These are phyloP conservation scores for Pyronema omphalodes DNA, from an alignment of 495 filamentous ascomycete genomes.

Conservation along the genomic window DNA sequence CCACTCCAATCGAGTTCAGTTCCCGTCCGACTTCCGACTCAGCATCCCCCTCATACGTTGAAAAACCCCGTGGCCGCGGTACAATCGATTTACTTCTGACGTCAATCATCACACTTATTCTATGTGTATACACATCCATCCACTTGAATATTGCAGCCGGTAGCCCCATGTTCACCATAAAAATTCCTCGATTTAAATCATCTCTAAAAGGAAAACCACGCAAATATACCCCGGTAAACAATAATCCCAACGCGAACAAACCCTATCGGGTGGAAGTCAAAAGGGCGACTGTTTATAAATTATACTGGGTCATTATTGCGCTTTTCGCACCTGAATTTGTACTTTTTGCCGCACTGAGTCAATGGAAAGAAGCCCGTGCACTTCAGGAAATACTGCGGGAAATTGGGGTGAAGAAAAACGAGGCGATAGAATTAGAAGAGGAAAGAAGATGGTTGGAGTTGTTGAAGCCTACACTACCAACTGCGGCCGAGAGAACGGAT, in stretches of 20 bases:
- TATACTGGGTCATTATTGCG: neutral
- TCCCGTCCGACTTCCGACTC: too few relatives aligned
- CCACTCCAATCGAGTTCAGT: too few relatives aligned
- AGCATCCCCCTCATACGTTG: neutral
- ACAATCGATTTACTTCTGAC: neutral
- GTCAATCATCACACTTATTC: neutral
- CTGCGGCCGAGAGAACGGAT: neutral
- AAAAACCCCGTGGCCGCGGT: neutral
- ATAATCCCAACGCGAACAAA: too few relatives aligned
- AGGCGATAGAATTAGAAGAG: too few relatives aligned
- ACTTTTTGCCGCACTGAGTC: neutral
- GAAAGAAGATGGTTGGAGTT: too few relatives aligned
- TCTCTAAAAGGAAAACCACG: too few relatives aligned
- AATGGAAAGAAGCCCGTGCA: neutral
- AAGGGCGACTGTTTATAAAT: neutral
- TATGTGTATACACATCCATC: neutral
- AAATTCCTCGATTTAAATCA: too few relatives aligned
- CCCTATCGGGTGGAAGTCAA: neutral
- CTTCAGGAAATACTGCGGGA: neutral
- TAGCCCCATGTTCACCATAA: too few relatives aligned
- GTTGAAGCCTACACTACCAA: too few relatives aligned
- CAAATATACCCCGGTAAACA: too few relatives aligned
- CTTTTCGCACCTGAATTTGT: slow-evolving; percentile 3
- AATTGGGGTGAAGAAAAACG: neutral
- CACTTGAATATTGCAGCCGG: neutral